phyloP scores from a whole-genome alignment of 441 rosid genomes.

The Gossypium laxum region DNA sequence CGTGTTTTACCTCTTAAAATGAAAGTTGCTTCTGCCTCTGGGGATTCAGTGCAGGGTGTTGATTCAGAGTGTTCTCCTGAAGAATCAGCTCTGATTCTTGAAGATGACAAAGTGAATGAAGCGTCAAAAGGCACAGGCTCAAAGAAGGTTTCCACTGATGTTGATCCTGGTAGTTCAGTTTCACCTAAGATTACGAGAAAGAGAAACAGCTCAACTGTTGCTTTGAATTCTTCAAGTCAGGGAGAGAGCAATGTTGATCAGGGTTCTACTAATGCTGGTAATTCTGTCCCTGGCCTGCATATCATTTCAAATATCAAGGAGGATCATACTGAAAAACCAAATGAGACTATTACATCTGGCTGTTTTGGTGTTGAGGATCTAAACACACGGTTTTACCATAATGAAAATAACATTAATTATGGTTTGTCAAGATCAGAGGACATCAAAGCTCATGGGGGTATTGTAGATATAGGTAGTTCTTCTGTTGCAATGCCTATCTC shows the following conservation, averaged over 20 bases:
- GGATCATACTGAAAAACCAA: constrained; percentile 15
- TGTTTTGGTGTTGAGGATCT: constrained; percentile 21
- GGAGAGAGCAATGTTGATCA: constrained; percentile 26
- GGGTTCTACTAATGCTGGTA: constrained; percentile 19
- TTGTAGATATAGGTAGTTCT: constrained; percentile 22
- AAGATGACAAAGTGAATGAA: constrained; percentile 18
- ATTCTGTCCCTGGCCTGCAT: constrained; percentile 8
- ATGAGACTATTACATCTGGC: constrained; percentile 19
- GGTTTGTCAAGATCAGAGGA: constrained; percentile 28
- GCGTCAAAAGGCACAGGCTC: constrained; percentile 13
- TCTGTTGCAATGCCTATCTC: constrained; percentile 6
- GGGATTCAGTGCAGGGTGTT: constrained; percentile 18
- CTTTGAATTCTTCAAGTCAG: constrained; percentile 23
- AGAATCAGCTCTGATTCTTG: constrained; percentile 16
- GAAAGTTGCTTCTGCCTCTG: constrained; percentile 13
- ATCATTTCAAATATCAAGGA: constrained; percentile 21
- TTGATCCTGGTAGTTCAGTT: constrained; percentile 15
- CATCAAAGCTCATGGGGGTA: constrained; percentile 18
- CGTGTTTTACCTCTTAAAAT: constrained; percentile 15
- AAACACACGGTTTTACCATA: constrained; percentile 20
- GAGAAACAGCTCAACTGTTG: constrained; percentile 23
- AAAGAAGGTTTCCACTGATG: constrained; percentile 18
- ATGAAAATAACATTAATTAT: constrained; percentile 21
- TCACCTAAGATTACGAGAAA: constrained; percentile 23
- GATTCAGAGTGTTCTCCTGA: constrained; percentile 21